phyloP scores from a whole-genome alignment of 768 basidiomycete species.

The Lactarius trivialis region DNA sequence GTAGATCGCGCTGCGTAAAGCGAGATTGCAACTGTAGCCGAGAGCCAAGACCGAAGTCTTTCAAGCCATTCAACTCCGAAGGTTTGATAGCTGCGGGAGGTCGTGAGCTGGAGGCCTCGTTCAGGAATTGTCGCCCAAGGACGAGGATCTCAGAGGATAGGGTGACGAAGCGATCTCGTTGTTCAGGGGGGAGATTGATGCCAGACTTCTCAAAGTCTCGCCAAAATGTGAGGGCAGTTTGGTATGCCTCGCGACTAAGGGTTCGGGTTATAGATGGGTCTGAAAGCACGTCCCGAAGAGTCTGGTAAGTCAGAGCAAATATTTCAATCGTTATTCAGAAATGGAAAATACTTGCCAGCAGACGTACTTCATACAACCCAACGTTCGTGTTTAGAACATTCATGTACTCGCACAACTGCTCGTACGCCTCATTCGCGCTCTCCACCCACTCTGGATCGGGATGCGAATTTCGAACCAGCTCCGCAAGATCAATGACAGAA shows the following conservation, averaged over 20 bases:
- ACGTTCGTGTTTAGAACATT: slow-evolving; percentile 93
- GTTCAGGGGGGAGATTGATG: slow-evolving; percentile 73
- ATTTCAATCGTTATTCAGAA: not conserved
- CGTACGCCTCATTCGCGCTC: slow-evolving; percentile 83
- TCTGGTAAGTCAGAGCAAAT: slow-evolving; percentile 36
- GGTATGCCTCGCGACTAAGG: slow-evolving; percentile 66
- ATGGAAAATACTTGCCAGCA: slow-evolving; percentile 10
- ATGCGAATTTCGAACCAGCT: slow-evolving; percentile 89
- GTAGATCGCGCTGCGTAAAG: slow-evolving; percentile 67
- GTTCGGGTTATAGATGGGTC: slow-evolving; percentile 61
- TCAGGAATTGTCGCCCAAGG: slow-evolving; percentile 81
- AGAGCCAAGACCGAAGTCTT: slow-evolving; percentile 71
- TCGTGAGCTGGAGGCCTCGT: slow-evolving; percentile 54
- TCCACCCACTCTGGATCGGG: slow-evolving; percentile 80
- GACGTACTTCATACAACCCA: slow-evolving; percentile 78
- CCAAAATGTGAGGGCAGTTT: slow-evolving; percentile 91
- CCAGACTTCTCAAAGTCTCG: slow-evolving; percentile 97
- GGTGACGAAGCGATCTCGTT: slow-evolving; percentile 78
- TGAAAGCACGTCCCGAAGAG: slow-evolving; percentile 61
- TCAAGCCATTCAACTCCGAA: slow-evolving; percentile 63
- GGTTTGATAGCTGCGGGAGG: slow-evolving; percentile 64
- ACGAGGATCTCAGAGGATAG: slow-evolving; percentile 84
- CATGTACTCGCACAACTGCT: slow-evolving; percentile 93
- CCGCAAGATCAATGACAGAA: slow-evolving; percentile 93
- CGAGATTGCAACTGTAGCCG: slow-evolving; percentile 68